Evolutionary conservation across 139 green algal species (phyloP).

Genomic region (Desmodesmus armatus): DNA sequence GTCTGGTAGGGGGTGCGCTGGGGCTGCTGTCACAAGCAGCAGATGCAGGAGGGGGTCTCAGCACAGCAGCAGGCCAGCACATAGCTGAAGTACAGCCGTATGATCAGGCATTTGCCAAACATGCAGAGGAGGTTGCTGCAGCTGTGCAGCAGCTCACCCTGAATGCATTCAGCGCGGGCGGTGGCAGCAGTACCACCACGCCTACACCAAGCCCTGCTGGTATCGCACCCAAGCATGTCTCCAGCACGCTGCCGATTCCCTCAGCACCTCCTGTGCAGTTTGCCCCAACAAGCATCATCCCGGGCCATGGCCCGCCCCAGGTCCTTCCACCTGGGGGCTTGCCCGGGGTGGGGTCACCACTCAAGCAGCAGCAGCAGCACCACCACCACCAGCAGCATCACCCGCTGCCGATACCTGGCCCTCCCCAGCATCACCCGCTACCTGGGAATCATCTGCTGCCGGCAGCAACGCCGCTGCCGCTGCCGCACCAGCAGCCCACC

Average conservation of each 20-base stretch:
- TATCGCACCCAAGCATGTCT: no score
- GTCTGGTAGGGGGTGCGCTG: not conserved
- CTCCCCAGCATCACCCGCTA: slow-evolving; percentile 18
- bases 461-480: no score
- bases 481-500: not conserved
- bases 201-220: no score
- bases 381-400: slow-evolving; percentile 14
- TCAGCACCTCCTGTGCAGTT: slow-evolving; percentile 19
- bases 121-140: slow-evolving; percentile 54
- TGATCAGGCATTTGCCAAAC: slow-evolving; percentile 44
- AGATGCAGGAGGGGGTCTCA: no score
- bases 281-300: no score
- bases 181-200: not conserved
- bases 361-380: not conserved
- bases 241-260: no score
- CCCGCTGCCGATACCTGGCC: slow-evolving; percentile 12
- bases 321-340: not conserved
- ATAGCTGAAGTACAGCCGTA: slow-evolving; percentile 1
- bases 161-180: slow-evolving; percentile 45
- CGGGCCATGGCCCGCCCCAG: not conserved
- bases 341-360: not conserved
- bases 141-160: slow-evolving; percentile 49
- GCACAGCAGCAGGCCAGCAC: not conserved
- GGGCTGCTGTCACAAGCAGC: not conserved
- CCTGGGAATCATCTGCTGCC: slow-evolving; percentile 27